Evolutionary conservation across 2,329 filamentous ascomycete species (phyloP).

Genomic region (Neonectria neomacrospora): DNA sequence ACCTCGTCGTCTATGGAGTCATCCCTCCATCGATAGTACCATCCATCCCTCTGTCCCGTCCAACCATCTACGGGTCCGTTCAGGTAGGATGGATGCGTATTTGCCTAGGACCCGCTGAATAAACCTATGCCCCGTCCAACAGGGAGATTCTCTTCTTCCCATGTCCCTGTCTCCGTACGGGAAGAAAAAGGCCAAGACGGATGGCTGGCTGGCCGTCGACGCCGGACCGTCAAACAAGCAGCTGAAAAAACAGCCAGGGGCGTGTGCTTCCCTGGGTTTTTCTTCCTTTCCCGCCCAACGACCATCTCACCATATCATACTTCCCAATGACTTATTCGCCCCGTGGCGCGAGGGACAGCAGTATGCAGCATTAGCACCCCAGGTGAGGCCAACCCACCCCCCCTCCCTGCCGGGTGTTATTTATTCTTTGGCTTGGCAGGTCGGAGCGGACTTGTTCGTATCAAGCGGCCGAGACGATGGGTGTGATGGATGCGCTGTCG

Average conservation of each 20-base stretch:
- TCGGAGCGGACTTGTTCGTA: conserved; percentile 32
- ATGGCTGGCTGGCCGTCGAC: conserved; percentile 13
- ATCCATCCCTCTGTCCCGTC: too few relatives aligned
- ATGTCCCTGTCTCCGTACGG: conserved; percentile 12
- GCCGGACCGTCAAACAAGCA: conserved; percentile 3
- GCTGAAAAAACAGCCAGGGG: neutral
- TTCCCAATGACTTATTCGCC: neutral
- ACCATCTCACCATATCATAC: neutral
- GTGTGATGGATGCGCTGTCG: conserved; percentile 39
- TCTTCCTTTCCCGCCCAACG: neutral
- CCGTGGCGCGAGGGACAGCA: conserved; percentile 27
- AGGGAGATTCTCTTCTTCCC: neutral
- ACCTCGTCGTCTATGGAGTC: too few relatives aligned
- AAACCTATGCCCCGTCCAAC: conserved; percentile 27
- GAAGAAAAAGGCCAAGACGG: neutral
- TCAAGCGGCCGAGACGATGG: conserved; percentile 25
- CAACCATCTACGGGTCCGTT: neutral
- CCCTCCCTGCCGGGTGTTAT: neutral
- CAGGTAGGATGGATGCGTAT: neutral
- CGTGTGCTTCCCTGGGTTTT: neutral
- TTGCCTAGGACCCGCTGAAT: conserved; percentile 22
- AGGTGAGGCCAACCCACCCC: conserved; percentile 5
- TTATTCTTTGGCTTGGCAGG: neutral
- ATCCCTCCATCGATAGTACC: too few relatives aligned
- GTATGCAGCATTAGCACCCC: conserved; percentile 22